Evolutionary conservation across 352 stramenopile species (phyloP).

Genomic region (Globisporangium camurandrum): DNA sequence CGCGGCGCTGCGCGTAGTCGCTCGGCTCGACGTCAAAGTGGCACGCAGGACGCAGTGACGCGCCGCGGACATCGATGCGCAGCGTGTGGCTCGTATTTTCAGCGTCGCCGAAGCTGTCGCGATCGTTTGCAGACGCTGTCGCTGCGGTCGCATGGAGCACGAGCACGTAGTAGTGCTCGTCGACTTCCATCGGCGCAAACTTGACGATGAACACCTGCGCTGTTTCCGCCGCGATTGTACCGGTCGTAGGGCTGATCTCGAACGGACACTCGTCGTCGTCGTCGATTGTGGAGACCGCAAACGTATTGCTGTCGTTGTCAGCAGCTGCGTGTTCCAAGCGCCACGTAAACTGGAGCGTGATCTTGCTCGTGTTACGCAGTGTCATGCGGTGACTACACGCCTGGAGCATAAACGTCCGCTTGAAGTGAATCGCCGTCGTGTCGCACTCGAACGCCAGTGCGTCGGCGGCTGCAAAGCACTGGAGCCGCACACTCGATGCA

Average conservation of each 20-base stretch:
- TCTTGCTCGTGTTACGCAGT: conserved; percentile 69
- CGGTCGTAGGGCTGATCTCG: conserved; percentile 58
- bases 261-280: conserved; percentile 79
- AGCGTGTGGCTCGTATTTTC: conserved; percentile 8
- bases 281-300: neutral
- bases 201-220: conserved; percentile 73
- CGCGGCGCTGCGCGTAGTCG: conserved; percentile 80
- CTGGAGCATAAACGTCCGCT: conserved; percentile 85
- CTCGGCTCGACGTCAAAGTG: conserved; percentile 90
- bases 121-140: neutral
- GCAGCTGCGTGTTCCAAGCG: conserved; percentile 25
- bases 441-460: conserved; percentile 50
- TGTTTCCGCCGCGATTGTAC: conserved; percentile 45
- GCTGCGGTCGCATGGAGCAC: conserved; percentile 21
- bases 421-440: conserved; percentile 52
- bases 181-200: conserved; percentile 89
- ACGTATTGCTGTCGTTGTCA: neutral
- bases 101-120: neutral
- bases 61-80: conserved; percentile 55
- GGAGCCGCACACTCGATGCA: conserved; percentile 31
- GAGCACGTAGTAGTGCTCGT: conserved; percentile 77
- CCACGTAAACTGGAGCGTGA: conserved; percentile 51
- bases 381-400: conserved; percentile 65
- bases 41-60: conserved; percentile 82
- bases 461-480: conserved; percentile 67